These are phyloP conservation scores for Neurospora sp. DNA, from an alignment of 495 filamentous ascomycete species.

Conservation along the genomic window DNA sequence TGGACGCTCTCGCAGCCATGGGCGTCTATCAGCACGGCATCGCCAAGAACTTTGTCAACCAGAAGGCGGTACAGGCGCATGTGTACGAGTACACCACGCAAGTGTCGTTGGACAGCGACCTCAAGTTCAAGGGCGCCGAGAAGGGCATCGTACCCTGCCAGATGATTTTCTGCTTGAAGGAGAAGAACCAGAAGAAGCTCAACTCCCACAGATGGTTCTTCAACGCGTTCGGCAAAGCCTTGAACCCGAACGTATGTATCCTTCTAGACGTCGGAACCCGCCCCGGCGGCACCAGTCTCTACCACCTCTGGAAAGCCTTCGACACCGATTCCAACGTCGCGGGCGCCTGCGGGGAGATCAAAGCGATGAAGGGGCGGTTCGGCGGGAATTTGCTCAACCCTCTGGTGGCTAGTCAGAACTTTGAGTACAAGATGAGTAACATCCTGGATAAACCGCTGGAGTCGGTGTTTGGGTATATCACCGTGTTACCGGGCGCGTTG, in stretches of 20 bases:
- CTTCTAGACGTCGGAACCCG: slow-evolving; percentile 92
- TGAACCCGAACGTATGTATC: slow-evolving; percentile 95
- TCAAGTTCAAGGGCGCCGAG: slow-evolving; percentile 98
- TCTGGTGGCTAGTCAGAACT: slow-evolving; percentile 93
- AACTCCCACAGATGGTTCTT: slow-evolving; percentile 99
- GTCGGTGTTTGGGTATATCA: slow-evolving; percentile 96
- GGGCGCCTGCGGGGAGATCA: slow-evolving; percentile 94
- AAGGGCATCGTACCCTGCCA: slow-evolving; percentile 99
- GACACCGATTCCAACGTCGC: slow-evolving; percentile 95
- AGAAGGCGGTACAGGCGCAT: slow-evolving; percentile 73
- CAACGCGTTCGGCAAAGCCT: slow-evolving; percentile 87
- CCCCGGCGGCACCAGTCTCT: slow-evolving; percentile 76
- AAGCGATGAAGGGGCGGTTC: slow-evolving; percentile 81
- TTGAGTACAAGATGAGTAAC: slow-evolving; percentile 99
- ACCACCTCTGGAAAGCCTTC: slow-evolving; percentile 98
- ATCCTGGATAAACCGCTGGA: slow-evolving; percentile 97
- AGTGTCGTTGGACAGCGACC: slow-evolving; percentile 85
- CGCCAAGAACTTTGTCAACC: slow-evolving; percentile 95
- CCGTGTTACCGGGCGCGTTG: slow-evolving; percentile 87
- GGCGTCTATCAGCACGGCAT: slow-evolving; percentile 99
- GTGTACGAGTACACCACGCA: slow-evolving; percentile 99
- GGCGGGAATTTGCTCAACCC: slow-evolving; percentile 84
- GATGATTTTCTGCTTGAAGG: slow-evolving; percentile 97
- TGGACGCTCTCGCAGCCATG: slow-evolving; percentile 94
- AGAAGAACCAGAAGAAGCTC: slow-evolving; percentile 94